Evolutionary conservation across 2,329 filamentous ascomycete genomes (phyloP), one percentile per base, ranked within the genome.

Genomic region (Ceratocystis ficicola): DNA sequence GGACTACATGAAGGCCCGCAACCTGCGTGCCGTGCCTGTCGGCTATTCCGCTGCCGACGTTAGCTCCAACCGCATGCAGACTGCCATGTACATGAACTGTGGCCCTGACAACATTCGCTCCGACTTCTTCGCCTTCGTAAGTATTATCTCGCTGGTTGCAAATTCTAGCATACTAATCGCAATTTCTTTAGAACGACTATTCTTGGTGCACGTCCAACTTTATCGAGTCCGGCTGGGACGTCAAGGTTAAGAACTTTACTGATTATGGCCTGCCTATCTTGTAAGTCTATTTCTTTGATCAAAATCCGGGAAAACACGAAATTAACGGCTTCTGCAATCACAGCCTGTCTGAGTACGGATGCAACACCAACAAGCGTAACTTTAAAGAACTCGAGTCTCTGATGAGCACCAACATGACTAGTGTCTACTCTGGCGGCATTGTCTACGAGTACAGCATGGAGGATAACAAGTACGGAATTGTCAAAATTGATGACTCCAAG

Each of bases 391-490:
- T 96, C 64, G 76, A 76, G 61, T 81, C 92, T 59, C 81, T 99
- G 67, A 97, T 96, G 86, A 83, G 79, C 76, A 77, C 76, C 22
- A 75, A 96, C 68, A 97, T 97, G 93, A 91, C 87, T 6, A 71
- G 76, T 20, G 91, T 96, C 72, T 97, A 96, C 83, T 96, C 92
- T 50, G 94, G 94, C 72, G 94, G 94, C 75, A 83, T 99, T 48
- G 89, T 96, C 75, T 99, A 96, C 78, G 92, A 97, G 77, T 99
- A 96, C 80, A 86, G 88, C 8, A 78, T 88, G 72, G 90, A 95
- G 76, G 80, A 81, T 68, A 90, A 86, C 77, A 81, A 86, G 59
- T 97, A 86, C 76, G 93, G 92, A 69, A 86, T 95, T 67, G 90
- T 92, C 73, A 77, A 83, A 67, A 79, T 94, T 72, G 28, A 44